Evolutionary conservation across 163 green algal species (phyloP).

Genomic region (Scenedesmus sp.): DNA sequence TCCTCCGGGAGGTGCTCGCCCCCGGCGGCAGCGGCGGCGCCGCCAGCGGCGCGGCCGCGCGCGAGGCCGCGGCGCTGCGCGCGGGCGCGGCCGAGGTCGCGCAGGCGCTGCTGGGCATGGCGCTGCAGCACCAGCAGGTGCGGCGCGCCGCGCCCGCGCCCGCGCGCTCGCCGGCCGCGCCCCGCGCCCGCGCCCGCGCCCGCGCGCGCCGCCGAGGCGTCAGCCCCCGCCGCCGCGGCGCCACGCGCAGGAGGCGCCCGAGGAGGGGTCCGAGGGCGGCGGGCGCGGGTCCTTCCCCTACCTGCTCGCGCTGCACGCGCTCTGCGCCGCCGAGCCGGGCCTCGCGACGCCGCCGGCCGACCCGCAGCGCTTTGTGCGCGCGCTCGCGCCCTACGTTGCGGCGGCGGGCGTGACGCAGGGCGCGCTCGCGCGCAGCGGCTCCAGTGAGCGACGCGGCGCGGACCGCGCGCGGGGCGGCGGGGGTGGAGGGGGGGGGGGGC

Average conservation of each 20-base stretch:
- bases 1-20: constrained; percentile 57
- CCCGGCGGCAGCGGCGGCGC: constrained; percentile 28
- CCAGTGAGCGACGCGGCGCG: too few relatives aligned
- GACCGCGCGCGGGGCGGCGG: too few relatives aligned
- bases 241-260: constrained; percentile 11
- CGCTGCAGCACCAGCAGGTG: constrained; percentile 49
- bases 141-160: neutral
- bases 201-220: too few relatives aligned
- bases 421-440: too few relatives aligned
- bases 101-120: constrained; percentile 44
- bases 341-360: constrained; percentile 67
- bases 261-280: neutral
- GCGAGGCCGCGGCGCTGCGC: constrained; percentile 17
- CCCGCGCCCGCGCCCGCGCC: too few relatives aligned
- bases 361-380: constrained; percentile 64
- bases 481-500: too few relatives aligned
- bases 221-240: too few relatives aligned
- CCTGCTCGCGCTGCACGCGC: constrained; percentile 79
- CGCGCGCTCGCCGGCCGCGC: too few relatives aligned
- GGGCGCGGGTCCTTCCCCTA: constrained; percentile 12
- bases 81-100: constrained; percentile 54
- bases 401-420: too few relatives aligned
- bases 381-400: constrained; percentile 72
- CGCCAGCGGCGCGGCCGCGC: constrained; percentile 3
- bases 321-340: constrained; percentile 63